phyloP scores from a whole-genome alignment of 768 basidiomycete genomes.

The Boletus subparvulus region DNA sequence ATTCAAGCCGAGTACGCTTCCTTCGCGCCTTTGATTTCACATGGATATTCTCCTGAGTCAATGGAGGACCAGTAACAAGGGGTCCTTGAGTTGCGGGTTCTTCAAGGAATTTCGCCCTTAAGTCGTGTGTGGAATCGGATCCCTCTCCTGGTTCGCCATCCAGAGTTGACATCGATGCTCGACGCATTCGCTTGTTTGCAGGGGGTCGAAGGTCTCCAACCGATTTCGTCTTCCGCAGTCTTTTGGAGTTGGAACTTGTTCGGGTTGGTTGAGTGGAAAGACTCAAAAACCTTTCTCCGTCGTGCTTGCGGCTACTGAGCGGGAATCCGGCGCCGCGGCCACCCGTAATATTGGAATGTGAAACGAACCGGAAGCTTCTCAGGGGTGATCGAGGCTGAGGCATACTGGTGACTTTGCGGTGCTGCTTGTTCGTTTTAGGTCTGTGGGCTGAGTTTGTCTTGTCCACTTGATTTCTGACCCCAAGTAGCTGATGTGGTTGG shows the following conservation, averaged over 20 bases:
- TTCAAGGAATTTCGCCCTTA: background rate
- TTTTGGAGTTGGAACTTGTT: background rate
- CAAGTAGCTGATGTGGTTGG: background rate
- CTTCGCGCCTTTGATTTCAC: background rate
- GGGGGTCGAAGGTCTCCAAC: background rate
- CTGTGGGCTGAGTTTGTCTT: background rate
- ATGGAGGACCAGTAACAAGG: background rate
- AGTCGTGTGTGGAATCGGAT: background rate
- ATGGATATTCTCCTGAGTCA: background rate
- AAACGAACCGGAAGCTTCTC: background rate
- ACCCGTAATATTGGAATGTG: background rate
- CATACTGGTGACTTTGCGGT: background rate
- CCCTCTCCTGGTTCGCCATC: background rate
- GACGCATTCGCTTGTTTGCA: conserved; percentile 15
- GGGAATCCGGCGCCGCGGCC: background rate
- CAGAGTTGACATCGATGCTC: background rate
- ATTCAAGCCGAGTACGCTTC: conserved; percentile 23
- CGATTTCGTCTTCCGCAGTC: background rate
- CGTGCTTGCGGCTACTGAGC: background rate
- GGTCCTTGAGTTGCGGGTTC: background rate
- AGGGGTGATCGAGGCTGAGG: background rate
- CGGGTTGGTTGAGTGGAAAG: background rate
- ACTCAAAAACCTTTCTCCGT: background rate
- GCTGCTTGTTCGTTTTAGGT: background rate
- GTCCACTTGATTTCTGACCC: background rate